These are phyloP conservation scores for Pseudocercospora fuligena DNA, from an alignment of 2,329 filamentous ascomycete genomes.

Conservation along the genomic window DNA sequence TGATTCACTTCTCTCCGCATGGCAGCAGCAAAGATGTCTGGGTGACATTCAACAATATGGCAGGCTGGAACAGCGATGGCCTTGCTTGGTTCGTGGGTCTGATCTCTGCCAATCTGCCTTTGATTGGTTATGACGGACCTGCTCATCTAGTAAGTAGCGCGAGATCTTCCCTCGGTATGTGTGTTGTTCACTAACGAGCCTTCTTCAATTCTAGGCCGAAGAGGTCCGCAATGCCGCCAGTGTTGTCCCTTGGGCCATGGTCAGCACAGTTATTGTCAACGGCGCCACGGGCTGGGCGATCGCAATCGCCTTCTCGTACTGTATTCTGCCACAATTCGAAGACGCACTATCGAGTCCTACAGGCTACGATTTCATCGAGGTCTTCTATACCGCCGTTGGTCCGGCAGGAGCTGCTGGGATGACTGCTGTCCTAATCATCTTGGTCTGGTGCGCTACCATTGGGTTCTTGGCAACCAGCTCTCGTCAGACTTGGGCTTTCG, in stretches of 20 bases:
- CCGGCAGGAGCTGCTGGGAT: conserved; percentile 49
- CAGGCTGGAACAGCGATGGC: conserved; percentile 25
- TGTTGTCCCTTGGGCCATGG: conserved; percentile 51
- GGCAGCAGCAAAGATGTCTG: conserved; percentile 27
- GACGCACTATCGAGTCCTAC: conserved; percentile 47
- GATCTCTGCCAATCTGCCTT: conserved; percentile 20
- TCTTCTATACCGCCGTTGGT: conserved; percentile 52
- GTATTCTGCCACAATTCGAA: conserved; percentile 44
- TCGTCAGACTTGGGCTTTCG: conserved; percentile 50
- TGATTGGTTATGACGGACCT: conserved; percentile 23
- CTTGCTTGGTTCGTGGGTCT: conserved; percentile 30
- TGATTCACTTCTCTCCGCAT: conserved; percentile 22
- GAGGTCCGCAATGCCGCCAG: conserved; percentile 52
- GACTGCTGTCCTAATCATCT: conserved; percentile 47
- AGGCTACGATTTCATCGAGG: conserved; percentile 53
- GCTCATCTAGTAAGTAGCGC: conserved; percentile 36
- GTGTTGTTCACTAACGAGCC: no score
- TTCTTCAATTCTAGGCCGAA: conserved; percentile 39
- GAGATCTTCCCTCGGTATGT: no score
- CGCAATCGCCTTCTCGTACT: conserved; percentile 47
- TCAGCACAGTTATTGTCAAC: conserved; percentile 50
- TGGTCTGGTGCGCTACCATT: conserved; percentile 47
- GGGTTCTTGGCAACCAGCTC: conserved; percentile 46
- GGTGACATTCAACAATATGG: conserved; percentile 25
- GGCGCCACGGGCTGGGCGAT: conserved; percentile 50